phyloP scores from a whole-genome alignment of 192 early-diverging fungal species.

The Piromyces finnis region DNA sequence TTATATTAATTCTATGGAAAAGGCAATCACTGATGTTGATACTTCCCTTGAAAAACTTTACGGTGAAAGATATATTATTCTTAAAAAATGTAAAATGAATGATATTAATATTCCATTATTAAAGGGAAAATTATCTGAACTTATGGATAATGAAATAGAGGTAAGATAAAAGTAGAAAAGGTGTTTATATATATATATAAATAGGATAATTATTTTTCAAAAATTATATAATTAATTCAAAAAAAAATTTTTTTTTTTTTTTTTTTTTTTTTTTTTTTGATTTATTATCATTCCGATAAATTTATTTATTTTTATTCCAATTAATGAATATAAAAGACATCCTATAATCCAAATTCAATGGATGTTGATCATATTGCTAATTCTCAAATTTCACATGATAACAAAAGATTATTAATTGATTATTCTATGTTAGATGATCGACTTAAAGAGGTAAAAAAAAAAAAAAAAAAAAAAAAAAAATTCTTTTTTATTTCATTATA shows the following conservation, averaged over 20 bases:
- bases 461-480: not conserved
- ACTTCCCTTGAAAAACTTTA: constrained; percentile 59
- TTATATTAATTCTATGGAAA: not conserved
- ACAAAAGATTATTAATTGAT: constrained; percentile 32
- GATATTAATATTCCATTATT: constrained; percentile 75
- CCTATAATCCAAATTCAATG: constrained; percentile 13
- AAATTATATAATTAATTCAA: no score
- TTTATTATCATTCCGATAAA: no score
- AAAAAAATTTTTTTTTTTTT: constrained; percentile 1
- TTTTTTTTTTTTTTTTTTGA: no score
- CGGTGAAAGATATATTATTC: constrained; percentile 58
- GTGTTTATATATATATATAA: no score
- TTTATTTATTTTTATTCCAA: no score
- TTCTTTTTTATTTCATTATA: not conserved
- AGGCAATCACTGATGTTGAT: constrained; percentile 8
- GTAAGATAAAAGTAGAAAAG: constrained; percentile 18
- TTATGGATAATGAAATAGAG: constrained; percentile 48
- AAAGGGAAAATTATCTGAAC: constrained; percentile 51
- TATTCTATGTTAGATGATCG: constrained; percentile 30
- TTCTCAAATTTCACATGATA: constrained; percentile 1
- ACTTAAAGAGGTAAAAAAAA: constrained; percentile 16
- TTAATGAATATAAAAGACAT: not conserved
- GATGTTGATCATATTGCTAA: constrained; percentile 19
- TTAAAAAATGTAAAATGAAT: constrained; percentile 80
- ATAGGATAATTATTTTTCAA: no score